These are phyloP conservation scores for Dalbergia oliveri DNA, from an alignment of 306 rosid genomes.

Conservation along the genomic window DNA sequence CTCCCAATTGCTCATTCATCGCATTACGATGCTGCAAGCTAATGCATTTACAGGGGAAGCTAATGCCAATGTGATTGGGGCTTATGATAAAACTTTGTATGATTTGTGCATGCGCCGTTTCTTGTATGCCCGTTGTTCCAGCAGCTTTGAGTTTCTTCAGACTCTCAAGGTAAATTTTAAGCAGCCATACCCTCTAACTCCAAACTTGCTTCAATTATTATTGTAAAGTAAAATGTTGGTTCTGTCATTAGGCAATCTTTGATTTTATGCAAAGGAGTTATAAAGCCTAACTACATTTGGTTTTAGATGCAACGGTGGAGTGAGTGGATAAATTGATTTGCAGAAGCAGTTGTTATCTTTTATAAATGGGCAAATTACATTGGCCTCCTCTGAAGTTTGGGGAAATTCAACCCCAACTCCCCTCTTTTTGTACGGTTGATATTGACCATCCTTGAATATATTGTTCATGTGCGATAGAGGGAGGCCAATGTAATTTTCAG, in stretches of 20 bases:
- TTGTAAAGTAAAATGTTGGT: background rate
- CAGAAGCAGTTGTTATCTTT: background rate
- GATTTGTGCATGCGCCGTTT: slow-evolving; percentile 78
- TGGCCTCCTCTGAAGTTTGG: too few species aligned
- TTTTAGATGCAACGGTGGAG: background rate
- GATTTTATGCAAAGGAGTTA: background rate
- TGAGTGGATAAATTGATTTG: background rate
- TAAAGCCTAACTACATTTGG: background rate
- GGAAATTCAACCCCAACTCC: too few species aligned
- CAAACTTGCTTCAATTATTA: background rate
- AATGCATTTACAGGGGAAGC: slow-evolving; percentile 26
- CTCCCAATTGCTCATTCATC: slow-evolving; percentile 66
- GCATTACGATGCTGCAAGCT: slow-evolving; percentile 34
- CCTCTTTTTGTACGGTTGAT: too few species aligned
- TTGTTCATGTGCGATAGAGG: too few species aligned
- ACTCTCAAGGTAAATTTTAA: slow-evolving; percentile 75
- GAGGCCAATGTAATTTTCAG: too few species aligned
- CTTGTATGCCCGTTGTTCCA: slow-evolving; percentile 75
- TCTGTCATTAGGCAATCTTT: background rate
- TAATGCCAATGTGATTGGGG: background rate
- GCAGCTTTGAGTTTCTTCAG: slow-evolving; percentile 80
- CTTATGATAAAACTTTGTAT: slow-evolving; percentile 52
- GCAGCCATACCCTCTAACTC: background rate
- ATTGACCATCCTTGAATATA: too few species aligned
- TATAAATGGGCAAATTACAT: too few species aligned